Evolutionary conservation across 371 early-diverging fungal species (phyloP).

Genomic region (Massospora cicadina): DNA sequence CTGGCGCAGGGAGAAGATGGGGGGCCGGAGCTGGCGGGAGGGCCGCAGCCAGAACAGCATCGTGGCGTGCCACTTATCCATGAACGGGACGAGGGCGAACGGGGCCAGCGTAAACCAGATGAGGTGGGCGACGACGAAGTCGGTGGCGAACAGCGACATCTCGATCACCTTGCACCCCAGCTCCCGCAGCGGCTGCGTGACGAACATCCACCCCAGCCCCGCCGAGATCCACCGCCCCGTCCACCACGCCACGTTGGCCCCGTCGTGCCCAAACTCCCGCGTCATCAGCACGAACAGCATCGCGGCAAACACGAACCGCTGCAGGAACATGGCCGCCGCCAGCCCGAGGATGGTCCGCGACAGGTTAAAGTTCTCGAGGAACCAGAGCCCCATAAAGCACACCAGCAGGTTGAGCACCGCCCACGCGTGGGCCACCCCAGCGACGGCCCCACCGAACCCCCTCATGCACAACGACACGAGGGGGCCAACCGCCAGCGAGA

Average conservation of each 20-base stretch:
- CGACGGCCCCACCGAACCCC: conserved; percentile 53
- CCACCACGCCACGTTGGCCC: conserved; percentile 78
- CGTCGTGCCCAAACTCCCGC: conserved; percentile 67
- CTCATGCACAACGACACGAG: conserved; percentile 33
- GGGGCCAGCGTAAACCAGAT: conserved; percentile 51
- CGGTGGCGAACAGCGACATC: conserved; percentile 63
- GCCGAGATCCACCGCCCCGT: conserved; percentile 73
- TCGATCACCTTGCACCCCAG: conserved; percentile 72
- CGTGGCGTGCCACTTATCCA: conserved; percentile 58
- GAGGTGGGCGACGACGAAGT: conserved; percentile 54
- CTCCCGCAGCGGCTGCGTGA: conserved; percentile 59
- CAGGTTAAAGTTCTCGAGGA: conserved; percentile 43
- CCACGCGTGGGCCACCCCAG: conserved; percentile 45
- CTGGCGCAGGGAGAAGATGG: conserved; percentile 52
- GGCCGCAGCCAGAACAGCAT: conserved; percentile 80
- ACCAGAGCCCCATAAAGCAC: conserved; percentile 46
- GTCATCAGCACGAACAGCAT: conserved; percentile 51
- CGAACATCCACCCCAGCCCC: conserved; percentile 49
- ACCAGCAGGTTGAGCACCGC: conserved; percentile 39
- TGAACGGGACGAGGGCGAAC: conserved; percentile 50
- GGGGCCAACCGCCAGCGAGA: conserved; percentile 51
- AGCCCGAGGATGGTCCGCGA: conserved; percentile 44
- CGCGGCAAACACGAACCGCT: conserved; percentile 47
- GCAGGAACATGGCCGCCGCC: conserved; percentile 29
- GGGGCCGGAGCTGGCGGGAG: conserved; percentile 54